phyloP scores from a whole-genome alignment of 2,329 filamentous ascomycete genomes.

The Trichoderma sp. region DNA sequence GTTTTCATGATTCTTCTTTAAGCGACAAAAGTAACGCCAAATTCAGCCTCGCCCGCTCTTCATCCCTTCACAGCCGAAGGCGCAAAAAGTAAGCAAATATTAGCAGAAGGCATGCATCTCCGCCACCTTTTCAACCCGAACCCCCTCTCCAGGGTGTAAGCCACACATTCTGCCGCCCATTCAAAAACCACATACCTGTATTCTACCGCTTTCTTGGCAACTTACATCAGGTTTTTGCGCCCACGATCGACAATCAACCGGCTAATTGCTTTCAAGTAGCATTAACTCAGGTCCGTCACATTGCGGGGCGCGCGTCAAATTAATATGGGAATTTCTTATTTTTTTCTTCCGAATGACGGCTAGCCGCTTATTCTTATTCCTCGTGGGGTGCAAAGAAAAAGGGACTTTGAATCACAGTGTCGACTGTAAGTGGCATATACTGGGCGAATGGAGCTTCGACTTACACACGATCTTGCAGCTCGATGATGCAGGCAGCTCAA shows the following conservation, averaged over 20 bases:
- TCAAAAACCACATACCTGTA: background rate
- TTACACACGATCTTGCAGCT: constrained; percentile 15
- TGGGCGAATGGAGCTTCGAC: constrained; percentile 8
- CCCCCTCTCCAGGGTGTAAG: background rate
- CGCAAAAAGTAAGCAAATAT: background rate
- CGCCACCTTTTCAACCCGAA: background rate
- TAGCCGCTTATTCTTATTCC: background rate
- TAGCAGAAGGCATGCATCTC: background rate
- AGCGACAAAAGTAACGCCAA: background rate
- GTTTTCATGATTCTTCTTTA: background rate
- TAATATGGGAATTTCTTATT: background rate
- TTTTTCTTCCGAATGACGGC: background rate
- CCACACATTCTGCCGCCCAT: background rate
- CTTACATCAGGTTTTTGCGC: background rate
- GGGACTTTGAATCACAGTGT: constrained; percentile 16
- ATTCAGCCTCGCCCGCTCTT: background rate
- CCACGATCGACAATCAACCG: constrained; percentile 11
- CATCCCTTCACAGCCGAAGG: background rate
- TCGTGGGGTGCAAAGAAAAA: background rate
- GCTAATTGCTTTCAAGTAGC: background rate
- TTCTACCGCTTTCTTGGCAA: background rate
- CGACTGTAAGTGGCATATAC: background rate
- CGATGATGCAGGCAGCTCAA: constrained; percentile 3
- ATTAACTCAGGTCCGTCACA: background rate
- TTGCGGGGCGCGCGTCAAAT: constrained; percentile 1